Base-by-base conservation (phyloP, 495 filamentous ascomycete species). In the Penicillium canariense region DNA sequence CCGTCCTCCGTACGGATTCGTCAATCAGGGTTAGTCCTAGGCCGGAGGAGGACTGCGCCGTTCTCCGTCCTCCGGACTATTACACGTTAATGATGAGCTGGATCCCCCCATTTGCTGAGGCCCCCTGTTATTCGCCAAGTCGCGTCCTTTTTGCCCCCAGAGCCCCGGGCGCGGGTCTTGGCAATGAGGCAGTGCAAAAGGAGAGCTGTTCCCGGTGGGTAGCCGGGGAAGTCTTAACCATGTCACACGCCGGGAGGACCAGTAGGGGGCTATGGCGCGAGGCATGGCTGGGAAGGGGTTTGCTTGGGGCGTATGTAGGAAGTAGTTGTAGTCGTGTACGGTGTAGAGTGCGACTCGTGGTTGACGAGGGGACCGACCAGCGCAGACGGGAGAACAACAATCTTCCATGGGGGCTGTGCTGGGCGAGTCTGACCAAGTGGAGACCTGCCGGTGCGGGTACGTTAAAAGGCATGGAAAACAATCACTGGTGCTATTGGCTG, bases 181-280 rank as follows among this genome's bases (percentile, higher is more conserved):
- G 59, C 59, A 57, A 17, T 35, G 59, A 62, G 59, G 59, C 59
- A 62, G 59, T 62, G 59, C 59, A 62, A 48, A 36, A 42, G 12
- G 20, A 12, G 43, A 25, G 43, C 43, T 20, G 25, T 46, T 26
- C n/a, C n/a, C 9, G 7, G 38, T 17, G 10, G 10, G 9, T 22
- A 9, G 6, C 12, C 12, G 30, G 15, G 27, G 31, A 18, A 20
- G 47, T 39, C 49, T 6, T 12, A 32, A 32, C 12, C 30, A 32
- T 32, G 30, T 32, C 12, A 12, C 6, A 32, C 30, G 30, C 6
- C 6, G 30, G 30, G 30, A 12, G 12, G 30, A 6, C 12, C 6
- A 12, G 30, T 6, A 32, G 30, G 30, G 12, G 30, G 30, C 30
- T 32, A 12, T 6, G 30, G 12, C 6, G 12, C 30, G 12, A 32